phyloP scores from a whole-genome alignment of 352 stramenopile species.

The Phytophthora parvispora region DNA sequence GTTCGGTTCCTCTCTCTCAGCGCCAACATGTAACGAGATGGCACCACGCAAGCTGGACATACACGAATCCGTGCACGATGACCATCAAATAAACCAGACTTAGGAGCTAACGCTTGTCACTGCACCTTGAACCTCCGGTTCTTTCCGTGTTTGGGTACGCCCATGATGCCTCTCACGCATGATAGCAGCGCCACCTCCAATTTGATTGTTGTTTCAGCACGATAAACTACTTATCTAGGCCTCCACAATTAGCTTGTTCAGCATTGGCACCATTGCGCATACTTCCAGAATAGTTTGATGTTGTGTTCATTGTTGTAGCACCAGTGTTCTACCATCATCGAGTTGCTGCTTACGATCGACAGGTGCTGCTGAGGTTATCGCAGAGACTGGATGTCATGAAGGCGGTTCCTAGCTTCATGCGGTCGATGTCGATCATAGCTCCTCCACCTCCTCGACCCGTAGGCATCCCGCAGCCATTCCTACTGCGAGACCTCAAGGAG shows the following conservation, averaged over 20 bases:
- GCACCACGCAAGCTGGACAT: constrained; percentile 37
- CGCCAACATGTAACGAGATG: constrained; percentile 67
- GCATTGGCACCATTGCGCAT: not conserved
- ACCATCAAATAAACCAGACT: not conserved
- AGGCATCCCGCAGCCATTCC: constrained; percentile 58
- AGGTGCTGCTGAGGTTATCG: not conserved
- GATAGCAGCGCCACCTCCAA: not conserved
- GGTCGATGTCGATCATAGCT: constrained; percentile 18
- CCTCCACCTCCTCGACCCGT: constrained; percentile 18
- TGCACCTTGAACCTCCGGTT: not conserved
- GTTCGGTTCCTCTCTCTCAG: constrained; percentile 57
- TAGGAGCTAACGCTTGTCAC: not conserved
- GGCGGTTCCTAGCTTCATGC: constrained; percentile 55
- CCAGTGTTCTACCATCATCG: no score
- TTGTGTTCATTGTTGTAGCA: not conserved
- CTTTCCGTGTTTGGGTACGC: not conserved
- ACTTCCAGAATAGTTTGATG: constrained; percentile 19
- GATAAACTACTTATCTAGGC: not conserved
- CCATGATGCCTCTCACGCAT: not conserved
- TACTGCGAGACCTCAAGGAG: constrained; percentile 70
- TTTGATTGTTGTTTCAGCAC: not conserved
- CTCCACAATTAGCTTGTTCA: constrained; percentile 4
- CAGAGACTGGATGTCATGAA: constrained; percentile 39
- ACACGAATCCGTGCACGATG: not conserved
- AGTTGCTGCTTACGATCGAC: no score